Base-by-base conservation (phyloP, 2,329 filamentous ascomycete genomes). In the Cercospora canescens region DNA sequence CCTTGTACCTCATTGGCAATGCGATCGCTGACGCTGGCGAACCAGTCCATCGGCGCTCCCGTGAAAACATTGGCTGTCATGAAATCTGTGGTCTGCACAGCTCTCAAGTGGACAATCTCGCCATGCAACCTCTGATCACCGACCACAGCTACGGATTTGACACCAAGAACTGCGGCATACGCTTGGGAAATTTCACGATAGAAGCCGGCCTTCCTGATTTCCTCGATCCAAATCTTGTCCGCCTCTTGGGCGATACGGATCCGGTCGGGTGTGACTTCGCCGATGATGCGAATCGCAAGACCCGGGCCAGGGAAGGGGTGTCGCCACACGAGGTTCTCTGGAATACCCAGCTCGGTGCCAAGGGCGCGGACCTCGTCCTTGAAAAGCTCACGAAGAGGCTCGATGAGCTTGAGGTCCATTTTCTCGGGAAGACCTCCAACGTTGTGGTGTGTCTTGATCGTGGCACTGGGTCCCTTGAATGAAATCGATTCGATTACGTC, bases 241-340 rank as follows among this genome's bases (percentile, higher is more conserved):
- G 91, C 91, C 76, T 91, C 83, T n/a, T 91, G 82, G 2, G 88
- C 92, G 69, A 96, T 95, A 63, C 88, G 87, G 16, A 97, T 90
- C 48, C 90, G 87, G 76, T 94, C 91, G 2, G 84, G 85, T 1
- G 92, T 96, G 14, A 97, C 89, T 72, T 96, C 93, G 37, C 94
- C 94, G 1, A 97, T 82, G 67, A 97, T 90, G 61, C 92, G 86
- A 71, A 95, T 91, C 14, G 87, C 92, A 67, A 96, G 88, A 60
- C 89, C 88, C 12, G 89, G 90, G 45, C 91, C 91, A 0, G 90
- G 90, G 84, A 93, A 93, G 26, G 91, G 90, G 75, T 93, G 91
- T 34, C 91, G 83, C 87, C 88, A 91, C 62, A 94, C 89, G 7
- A 94, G 87, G n/a, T 91, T 86, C 68, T 91, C 85, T 58, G 88